phyloP scores from a whole-genome alignment of 148 eudicot genomes.

The Diospyros lotus region DNA sequence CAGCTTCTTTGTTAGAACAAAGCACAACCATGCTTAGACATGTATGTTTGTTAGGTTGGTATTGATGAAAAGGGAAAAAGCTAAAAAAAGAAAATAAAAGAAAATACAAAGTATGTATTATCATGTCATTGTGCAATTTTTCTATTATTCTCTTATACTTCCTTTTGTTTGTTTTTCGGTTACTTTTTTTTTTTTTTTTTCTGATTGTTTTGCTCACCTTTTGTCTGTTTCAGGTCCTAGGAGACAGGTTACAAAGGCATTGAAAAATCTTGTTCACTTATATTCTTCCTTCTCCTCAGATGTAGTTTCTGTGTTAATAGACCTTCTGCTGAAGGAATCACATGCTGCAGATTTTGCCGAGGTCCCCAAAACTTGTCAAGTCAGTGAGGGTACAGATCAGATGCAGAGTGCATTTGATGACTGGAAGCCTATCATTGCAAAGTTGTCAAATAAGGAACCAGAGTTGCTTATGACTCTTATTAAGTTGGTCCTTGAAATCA shows the following conservation, averaged over 20 bases:
- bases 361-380: conserved; percentile 30
- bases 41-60: too few relatives aligned
- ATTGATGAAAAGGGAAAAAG: not conserved
- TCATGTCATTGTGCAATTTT: not conserved
- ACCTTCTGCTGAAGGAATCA: conserved; percentile 54
- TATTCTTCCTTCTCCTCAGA: conserved; percentile 74
- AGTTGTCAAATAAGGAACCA: conserved; percentile 66
- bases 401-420: conserved; percentile 46
- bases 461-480: conserved; percentile 62
- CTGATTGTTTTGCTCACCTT: not conserved
- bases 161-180: not conserved
- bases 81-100: not conserved
- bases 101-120: not conserved
- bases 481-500: conserved; percentile 55
- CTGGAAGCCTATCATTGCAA: conserved; percentile 72
- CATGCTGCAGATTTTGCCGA: conserved; percentile 33
- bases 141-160: not conserved
- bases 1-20: too few relatives aligned
- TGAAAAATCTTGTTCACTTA: conserved; percentile 48
- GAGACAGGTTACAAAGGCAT: conserved; percentile 45
- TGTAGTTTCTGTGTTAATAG: conserved; percentile 51
- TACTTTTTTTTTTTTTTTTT: not conserved
- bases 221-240: conserved; percentile 50
- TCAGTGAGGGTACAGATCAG: conserved; percentile 24
- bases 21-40: too few relatives aligned